Evolutionary conservation across 305 asterid species (phyloP), one percentile per base, ranked within the genome.

Genomic region (Ajuga reptans): DNA sequence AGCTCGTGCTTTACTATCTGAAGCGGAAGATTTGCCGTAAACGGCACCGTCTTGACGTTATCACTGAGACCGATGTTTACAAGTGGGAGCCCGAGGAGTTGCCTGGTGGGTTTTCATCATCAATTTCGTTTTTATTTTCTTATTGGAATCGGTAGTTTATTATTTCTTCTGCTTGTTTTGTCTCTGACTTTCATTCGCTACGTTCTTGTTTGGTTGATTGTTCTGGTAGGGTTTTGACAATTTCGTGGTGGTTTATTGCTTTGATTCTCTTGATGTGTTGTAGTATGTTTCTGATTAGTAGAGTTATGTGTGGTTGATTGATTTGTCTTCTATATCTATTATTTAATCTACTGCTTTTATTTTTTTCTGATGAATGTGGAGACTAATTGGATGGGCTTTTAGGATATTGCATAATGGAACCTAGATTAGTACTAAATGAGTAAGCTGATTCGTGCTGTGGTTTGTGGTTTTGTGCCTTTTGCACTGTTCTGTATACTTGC

Each of bases 61-160:
- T 92, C 72, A 83, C 75, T 4, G 97, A 88, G 75, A 82, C 85
- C 6, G 96, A 89, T 70, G 91, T 92, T 10, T 92, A 92, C 79
- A 89, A 89, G 77, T 91, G 96, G 85, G 93, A 89, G 14, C 97
- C 95, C 14, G 86, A 90, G 72, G 95, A 90, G 16, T 76, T 89
- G 73, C 98, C 98, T 64, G 96, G 98, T 91, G 71, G 6, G 72
- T 51, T 56, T 64, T 64, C 9, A 3, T 10, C 6, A 27, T 24
- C 33, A 21, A 8, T 6, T 55, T 45, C 60, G 15, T 27, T 42
- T 17, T 12, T n/a, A n/a, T 18, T 54, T 51, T n/a, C 14, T 18
- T 29, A 31, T 18, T 39, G 7, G 6, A 6, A 47, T 55, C 15
- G 9, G 7, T 17, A 54, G 46, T 54, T 42, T 51, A 50, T 0